Conservation (phyloP, 495 filamentous ascomycete genomes). For the Arthonia radiata region DNA sequence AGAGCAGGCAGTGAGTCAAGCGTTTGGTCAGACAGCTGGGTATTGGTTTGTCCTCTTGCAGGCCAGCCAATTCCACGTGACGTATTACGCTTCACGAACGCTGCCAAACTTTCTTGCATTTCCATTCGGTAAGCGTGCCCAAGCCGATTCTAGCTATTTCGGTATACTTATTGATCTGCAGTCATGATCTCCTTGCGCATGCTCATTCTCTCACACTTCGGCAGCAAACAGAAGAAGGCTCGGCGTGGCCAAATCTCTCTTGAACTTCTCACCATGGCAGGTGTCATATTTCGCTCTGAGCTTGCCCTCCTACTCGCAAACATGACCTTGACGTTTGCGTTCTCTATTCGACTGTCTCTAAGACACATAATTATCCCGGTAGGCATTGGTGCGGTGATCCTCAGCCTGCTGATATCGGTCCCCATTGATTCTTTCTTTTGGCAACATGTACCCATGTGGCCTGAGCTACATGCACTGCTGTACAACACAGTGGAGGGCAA, state of each 20-base stretch:
- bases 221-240: constrained; percentile 9
- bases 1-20: constrained; percentile 31
- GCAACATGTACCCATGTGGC: constrained; percentile 62
- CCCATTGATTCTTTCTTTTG: constrained; percentile 79
- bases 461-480: constrained; percentile 68
- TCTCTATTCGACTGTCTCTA: constrained; percentile 28
- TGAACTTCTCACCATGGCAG: constrained; percentile 53
- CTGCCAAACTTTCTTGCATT: constrained; percentile 97
- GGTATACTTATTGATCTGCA: constrained; percentile 7
- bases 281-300: constrained; percentile 74
- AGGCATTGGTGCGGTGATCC: constrained; percentile 35
- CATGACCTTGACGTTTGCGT: constrained; percentile 29
- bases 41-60: constrained; percentile 71
- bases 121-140: constrained; percentile 40
- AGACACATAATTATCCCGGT: constrained; percentile 30
- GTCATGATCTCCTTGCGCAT: constrained; percentile 46
- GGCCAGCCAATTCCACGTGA: constrained; percentile 69
- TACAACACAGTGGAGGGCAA: constrained; percentile 69
- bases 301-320: constrained; percentile 53
- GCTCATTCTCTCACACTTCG: constrained; percentile 31
- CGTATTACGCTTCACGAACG: constrained; percentile 81
- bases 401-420: constrained; percentile 41
- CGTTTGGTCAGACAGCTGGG: constrained; percentile 44
- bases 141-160: constrained; percentile 1
- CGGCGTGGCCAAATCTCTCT: constrained; percentile 30